Conservation (phyloP, 805 yeast genomes). For the Candida schatavii region DNA sequence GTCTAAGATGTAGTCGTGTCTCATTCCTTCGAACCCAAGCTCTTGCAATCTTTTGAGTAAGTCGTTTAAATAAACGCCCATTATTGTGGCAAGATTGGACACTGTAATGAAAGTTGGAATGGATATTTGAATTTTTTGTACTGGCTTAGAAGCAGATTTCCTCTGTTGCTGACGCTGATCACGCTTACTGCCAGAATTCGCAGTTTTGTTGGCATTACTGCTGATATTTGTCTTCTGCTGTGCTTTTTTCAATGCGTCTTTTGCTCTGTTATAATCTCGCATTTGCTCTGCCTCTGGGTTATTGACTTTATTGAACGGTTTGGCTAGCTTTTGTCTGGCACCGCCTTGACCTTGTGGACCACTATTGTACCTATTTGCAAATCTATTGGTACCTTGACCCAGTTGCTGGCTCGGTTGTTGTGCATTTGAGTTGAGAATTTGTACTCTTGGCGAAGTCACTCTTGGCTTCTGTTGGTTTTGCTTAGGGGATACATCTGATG, state of each 20-base stretch:
- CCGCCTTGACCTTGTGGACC: too few relatives aligned
- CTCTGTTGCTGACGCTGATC: not conserved
- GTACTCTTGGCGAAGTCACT: not conserved
- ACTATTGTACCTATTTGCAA: slow-evolving; percentile 26
- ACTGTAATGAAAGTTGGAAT: slow-evolving; percentile 81
- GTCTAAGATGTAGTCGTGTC: slow-evolving; percentile 79
- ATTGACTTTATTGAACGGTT: slow-evolving; percentile 2
- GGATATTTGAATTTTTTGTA: slow-evolving; percentile 26
- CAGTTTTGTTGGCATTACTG: not conserved
- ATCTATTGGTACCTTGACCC: slow-evolving; percentile 22
- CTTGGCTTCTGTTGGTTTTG: not conserved
- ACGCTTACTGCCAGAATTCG: slow-evolving; percentile 2
- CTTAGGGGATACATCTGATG: not conserved
- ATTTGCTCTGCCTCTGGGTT: slow-evolving; percentile 9
- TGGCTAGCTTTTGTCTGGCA: slow-evolving; percentile 1
- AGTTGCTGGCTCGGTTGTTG: slow-evolving; percentile 1
- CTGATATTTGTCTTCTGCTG: slow-evolving; percentile 9
- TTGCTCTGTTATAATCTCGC: slow-evolving; percentile 7
- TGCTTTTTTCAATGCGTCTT: slow-evolving; percentile 7
- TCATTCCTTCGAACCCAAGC: slow-evolving; percentile 70
- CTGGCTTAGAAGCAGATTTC: slow-evolving; percentile 6
- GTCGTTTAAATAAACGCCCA: slow-evolving; percentile 61
- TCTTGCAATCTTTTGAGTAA: slow-evolving; percentile 56
- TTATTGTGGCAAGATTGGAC: slow-evolving; percentile 69
- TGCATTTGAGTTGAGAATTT: too few relatives aligned